A percentile compares a stretch with the other conserved stretches of the same genome.
Conservation (phyloP, 148 eudicot species). For the Dianthus caryophyllus region DNA sequence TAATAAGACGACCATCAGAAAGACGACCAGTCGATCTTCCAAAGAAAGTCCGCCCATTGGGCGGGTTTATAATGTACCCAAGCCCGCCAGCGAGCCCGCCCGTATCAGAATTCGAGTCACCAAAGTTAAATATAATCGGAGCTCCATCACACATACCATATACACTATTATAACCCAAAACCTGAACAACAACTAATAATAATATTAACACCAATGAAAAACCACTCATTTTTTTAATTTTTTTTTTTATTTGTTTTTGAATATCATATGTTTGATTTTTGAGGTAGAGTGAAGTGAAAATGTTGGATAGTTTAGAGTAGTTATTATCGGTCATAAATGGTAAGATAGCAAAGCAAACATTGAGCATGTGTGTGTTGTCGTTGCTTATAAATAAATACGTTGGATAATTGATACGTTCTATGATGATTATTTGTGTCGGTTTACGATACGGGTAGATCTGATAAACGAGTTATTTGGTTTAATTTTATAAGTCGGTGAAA, state of each 20-base stretch:
- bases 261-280: not conserved
- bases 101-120: conserved; percentile 81
- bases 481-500: too few relatives aligned
- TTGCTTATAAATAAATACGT: not conserved
- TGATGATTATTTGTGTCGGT: too few relatives aligned
- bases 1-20: conserved; percentile 68
- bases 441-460: too few relatives aligned
- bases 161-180: not conserved
- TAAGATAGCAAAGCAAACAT: not conserved
- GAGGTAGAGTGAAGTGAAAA: not conserved
- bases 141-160: conserved; percentile 27
- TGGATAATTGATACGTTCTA: too few relatives aligned
- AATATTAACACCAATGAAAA: not conserved
- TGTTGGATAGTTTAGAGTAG: too few relatives aligned
- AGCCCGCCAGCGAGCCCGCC: conserved; percentile 69
- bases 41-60: conserved; percentile 64
- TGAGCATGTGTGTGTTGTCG: not conserved
- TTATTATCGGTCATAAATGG: not conserved
- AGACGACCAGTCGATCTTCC: conserved; percentile 56
- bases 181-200: not conserved
- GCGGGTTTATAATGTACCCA: conserved; percentile 44
- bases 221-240: not conserved
- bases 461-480: too few relatives aligned
- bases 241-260: not conserved
- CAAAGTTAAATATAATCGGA: conserved; percentile 66